Conservation (phyloP, 306 rosid genomes). For the Luffa aegyptiaca region DNA sequence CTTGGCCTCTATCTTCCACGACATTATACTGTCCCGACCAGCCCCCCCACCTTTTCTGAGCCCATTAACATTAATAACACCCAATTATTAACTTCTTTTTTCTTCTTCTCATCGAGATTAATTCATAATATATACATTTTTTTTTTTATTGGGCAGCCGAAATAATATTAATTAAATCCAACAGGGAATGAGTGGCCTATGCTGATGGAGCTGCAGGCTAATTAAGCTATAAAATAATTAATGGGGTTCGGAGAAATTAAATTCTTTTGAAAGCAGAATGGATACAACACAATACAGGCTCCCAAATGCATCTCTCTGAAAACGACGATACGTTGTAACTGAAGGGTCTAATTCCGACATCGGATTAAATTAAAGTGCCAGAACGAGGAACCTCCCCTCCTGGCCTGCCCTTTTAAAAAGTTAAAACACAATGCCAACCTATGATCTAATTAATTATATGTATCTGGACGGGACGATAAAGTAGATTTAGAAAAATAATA, state of each 20-base stretch:
- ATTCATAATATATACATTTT: not conserved
- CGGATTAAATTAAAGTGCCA: not conserved
- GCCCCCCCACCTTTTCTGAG: not conserved
- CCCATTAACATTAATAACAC: not conserved
- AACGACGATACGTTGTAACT: not conserved
- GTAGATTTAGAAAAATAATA: too few relatives aligned
- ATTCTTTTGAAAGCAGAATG: not conserved
- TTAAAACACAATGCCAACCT: too few relatives aligned
- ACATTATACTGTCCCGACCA: slow-evolving; percentile 4
- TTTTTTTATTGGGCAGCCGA: not conserved
- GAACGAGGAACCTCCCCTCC: not conserved
- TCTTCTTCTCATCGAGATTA: not conserved
- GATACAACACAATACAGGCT: not conserved
- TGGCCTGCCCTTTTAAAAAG: too few relatives aligned
- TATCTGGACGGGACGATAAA: too few relatives aligned
- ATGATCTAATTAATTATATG: too few relatives aligned
- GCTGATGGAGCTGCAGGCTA: not conserved
- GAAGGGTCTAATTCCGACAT: not conserved
- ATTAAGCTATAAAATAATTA: not conserved
- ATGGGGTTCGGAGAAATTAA: not conserved
- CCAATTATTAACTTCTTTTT: not conserved
- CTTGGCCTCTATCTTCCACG: slow-evolving; percentile 14
- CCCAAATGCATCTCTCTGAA: not conserved
- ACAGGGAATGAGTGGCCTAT: slow-evolving; percentile 8
- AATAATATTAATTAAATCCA: not conserved